These are phyloP conservation scores for Zasmidium cellare DNA, from an alignment of 2,329 filamentous ascomycete genomes.

Conservation along the genomic window DNA sequence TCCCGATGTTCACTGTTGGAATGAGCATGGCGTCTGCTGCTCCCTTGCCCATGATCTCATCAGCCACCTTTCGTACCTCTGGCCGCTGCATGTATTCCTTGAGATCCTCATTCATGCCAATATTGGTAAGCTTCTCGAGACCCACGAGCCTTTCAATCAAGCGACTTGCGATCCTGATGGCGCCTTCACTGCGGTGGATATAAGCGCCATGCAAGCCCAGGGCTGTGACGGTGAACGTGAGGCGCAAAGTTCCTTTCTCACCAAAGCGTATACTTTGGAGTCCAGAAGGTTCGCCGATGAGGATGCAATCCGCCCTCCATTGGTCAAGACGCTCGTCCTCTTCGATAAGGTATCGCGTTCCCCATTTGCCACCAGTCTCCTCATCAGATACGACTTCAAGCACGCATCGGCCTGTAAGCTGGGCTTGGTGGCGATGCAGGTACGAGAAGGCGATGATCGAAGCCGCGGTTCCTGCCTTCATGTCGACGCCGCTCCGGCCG, in stretches of 20 bases:
- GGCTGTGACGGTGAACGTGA: conserved; percentile 38
- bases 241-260: conserved; percentile 45
- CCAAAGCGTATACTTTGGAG: conserved; percentile 43
- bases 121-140: conserved; percentile 31
- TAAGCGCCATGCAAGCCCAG: conserved; percentile 43
- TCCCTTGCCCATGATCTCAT: conserved; percentile 40
- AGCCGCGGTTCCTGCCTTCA: conserved; percentile 47
- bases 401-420: conserved; percentile 17
- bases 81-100: conserved; percentile 31
- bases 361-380: conserved; percentile 42
- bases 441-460: conserved; percentile 41
- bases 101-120: conserved; percentile 30
- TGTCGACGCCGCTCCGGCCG: conserved; percentile 44
- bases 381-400: conserved; percentile 42
- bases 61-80: conserved; percentile 34
- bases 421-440: conserved; percentile 24
- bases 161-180: conserved; percentile 37
- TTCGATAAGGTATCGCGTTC: conserved; percentile 39
- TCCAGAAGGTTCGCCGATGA: conserved; percentile 43
- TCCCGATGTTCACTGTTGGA: conserved; percentile 44
- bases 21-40: conserved; percentile 35
- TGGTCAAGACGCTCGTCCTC: conserved; percentile 22
- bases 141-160: conserved; percentile 34
- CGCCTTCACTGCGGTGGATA: conserved; percentile 40
- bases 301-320: conserved; percentile 42